phyloP scores from a whole-genome alignment of 78 protist species.

The Monocercomonoides exilis region DNA sequence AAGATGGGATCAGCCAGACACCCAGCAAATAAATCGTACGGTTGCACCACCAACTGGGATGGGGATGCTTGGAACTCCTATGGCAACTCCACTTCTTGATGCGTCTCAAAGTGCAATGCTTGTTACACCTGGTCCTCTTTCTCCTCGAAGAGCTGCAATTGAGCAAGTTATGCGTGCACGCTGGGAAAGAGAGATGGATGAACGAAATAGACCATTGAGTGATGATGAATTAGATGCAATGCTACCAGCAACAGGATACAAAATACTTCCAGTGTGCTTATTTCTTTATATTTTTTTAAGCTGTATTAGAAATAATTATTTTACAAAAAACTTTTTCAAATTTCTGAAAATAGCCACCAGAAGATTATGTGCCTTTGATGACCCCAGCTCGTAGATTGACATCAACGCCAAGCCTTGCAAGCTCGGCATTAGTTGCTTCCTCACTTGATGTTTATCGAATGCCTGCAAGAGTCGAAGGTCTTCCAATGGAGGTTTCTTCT shows the following conservation, averaged over 20 bases:
- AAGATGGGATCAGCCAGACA: no score
- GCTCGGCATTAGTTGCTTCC: no score
- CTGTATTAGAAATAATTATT: no score
- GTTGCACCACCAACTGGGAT: no score
- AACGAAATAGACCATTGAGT: constrained; percentile 75
- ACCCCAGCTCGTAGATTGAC: neutral
- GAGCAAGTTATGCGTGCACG: constrained; percentile 9
- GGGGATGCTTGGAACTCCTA: neutral
- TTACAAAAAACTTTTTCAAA: no score
- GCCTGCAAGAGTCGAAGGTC: neutral
- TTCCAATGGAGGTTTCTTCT: neutral
- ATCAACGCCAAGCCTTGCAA: neutral
- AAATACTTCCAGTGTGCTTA: constrained; percentile 34
- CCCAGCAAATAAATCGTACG: no score
- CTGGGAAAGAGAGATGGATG: constrained; percentile 69
- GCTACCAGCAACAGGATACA: constrained; percentile 84
- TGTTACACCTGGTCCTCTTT: neutral
- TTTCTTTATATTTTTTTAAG: no score
- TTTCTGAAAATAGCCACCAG: neutral
- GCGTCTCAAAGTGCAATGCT: neutral
- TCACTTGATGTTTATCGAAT: neutral
- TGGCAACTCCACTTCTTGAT: neutral
- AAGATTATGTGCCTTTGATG: neutral
- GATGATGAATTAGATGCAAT: constrained; percentile 88
- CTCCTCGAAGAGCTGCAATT: neutral